Conservation (phyloP, 192 early-diverging fungal species). For the Pilobolus umbonatus region DNA sequence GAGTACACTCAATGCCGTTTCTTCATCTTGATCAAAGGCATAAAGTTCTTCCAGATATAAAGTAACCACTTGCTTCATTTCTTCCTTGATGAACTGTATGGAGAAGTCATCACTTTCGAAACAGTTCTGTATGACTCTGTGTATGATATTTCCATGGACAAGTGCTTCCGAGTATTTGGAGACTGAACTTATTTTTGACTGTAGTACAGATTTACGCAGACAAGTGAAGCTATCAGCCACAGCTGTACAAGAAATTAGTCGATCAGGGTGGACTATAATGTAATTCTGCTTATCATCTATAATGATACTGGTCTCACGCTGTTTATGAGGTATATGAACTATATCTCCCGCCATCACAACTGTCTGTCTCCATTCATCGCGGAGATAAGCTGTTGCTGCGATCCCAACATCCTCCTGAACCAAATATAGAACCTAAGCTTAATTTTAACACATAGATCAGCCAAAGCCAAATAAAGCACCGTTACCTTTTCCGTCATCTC, state of each 20-base stretch:
- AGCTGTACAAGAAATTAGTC: constrained; percentile 69
- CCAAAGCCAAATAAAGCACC: background rate
- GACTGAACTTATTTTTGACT: constrained; percentile 50
- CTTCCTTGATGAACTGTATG: constrained; percentile 34
- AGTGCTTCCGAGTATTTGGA: constrained; percentile 50
- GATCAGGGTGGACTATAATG: constrained; percentile 78
- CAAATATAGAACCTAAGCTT: constrained; percentile 2
- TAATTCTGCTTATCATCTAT: constrained; percentile 56
- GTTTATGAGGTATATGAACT: constrained; percentile 51
- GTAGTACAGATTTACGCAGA: constrained; percentile 71
- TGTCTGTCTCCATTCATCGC: constrained; percentile 66
- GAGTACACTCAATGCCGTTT: constrained; percentile 28
- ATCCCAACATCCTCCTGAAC: constrained; percentile 9
- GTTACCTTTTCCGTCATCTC: background rate
- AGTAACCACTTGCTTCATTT: constrained; percentile 48
- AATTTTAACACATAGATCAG: background rate
- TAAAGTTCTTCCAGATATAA: constrained; percentile 65
- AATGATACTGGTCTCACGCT: constrained; percentile 33
- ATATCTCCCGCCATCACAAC: constrained; percentile 56
- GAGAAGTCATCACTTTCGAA: constrained; percentile 60
- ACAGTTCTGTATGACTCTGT: constrained; percentile 72
- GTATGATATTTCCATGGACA: constrained; percentile 79
- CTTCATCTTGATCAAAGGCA: constrained; percentile 61
- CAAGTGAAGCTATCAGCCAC: constrained; percentile 75
- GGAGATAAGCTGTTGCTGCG: constrained; percentile 37